Conservation (phyloP, 768 basidiomycete genomes). For the Mrakia blollopis region DNA sequence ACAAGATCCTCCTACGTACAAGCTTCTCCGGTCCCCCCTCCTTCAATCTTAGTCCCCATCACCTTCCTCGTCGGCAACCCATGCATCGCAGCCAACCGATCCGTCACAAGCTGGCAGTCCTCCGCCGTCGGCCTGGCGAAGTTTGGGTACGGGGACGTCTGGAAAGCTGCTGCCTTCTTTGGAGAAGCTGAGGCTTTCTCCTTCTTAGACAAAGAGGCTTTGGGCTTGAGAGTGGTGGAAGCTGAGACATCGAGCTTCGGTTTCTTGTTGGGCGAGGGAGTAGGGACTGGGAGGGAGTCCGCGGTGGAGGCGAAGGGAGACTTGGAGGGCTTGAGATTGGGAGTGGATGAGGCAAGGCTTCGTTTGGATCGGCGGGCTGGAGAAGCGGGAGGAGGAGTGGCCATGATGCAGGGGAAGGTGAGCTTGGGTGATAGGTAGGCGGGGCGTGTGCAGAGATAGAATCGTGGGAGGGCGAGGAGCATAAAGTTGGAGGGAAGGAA, state of each 20-base stretch:
- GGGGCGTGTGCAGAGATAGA: background rate
- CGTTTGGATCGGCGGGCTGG: slow-evolving; percentile 14
- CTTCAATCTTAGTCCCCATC: background rate
- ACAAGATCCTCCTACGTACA: slow-evolving; percentile 7
- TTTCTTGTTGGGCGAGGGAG: background rate
- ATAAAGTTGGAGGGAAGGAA: background rate
- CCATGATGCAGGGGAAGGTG: background rate
- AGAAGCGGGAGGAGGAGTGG: background rate
- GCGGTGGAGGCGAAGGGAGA: background rate
- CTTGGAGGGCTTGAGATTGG: background rate
- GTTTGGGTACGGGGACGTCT: slow-evolving; percentile 16
- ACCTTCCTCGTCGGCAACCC: slow-evolving; percentile 22
- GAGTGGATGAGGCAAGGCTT: background rate
- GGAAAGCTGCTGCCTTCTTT: slow-evolving; percentile 26
- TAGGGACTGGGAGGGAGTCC: too few relatives aligned
- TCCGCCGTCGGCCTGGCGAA: slow-evolving; percentile 17
- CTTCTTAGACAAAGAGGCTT: background rate
- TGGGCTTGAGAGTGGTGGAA: too few relatives aligned
- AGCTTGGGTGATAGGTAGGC: too few relatives aligned
- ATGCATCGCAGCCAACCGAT: slow-evolving; percentile 19
- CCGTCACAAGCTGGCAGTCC: slow-evolving; percentile 24
- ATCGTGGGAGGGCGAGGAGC: background rate
- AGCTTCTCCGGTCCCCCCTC: slow-evolving; percentile 14
- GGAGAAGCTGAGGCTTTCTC: background rate
- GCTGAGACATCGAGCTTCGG: background rate